A percentile compares a stretch with the other conserved stretches of the same genome.
Evolutionary conservation across 306 rosid genomes (phyloP).

Genomic region (Boehmeria nivea): DNA sequence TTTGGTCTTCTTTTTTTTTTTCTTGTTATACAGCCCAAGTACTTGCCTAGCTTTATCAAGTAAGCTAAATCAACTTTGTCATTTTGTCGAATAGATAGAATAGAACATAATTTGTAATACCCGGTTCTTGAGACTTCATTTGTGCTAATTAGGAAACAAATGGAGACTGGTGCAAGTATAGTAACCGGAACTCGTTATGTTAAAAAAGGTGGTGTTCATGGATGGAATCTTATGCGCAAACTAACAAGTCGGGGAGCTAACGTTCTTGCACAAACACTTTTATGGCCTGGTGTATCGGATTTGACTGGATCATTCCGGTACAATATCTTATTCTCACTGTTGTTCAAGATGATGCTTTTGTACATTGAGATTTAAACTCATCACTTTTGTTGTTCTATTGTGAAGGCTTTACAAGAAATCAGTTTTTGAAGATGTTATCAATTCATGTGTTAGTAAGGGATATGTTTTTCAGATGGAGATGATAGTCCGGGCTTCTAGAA

Average conservation of each 20-base stretch:
- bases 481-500: constrained; percentile 95
- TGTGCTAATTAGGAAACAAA: constrained; percentile 48
- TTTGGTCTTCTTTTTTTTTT: constrained; percentile 25
- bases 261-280: constrained; percentile 92
- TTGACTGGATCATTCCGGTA: constrained; percentile 97
- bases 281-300: constrained; percentile 98
- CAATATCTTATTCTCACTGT: constrained; percentile 14
- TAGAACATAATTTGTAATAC: constrained; percentile 1
- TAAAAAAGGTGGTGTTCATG: constrained; percentile 91
- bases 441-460: constrained; percentile 88
- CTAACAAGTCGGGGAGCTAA: constrained; percentile 98
- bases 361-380: constrained; percentile 21
- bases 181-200: constrained; percentile 96
- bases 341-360: constrained; percentile 15
- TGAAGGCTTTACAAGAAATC: constrained; percentile 83
- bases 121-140: not conserved
- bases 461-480: constrained; percentile 99
- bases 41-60: constrained; percentile 80
- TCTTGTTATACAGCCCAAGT: constrained; percentile 73
- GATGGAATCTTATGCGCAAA: constrained; percentile 99
- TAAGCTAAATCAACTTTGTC: constrained; percentile 25
- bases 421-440: constrained; percentile 85
- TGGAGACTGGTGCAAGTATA: constrained; percentile 79
- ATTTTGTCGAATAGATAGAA: constrained; percentile 4
- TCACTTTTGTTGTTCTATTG: constrained; percentile 19